These are phyloP conservation scores for Serpula lacrymans DNA, from an alignment of 768 basidiomycete species.

Conservation along the genomic window DNA sequence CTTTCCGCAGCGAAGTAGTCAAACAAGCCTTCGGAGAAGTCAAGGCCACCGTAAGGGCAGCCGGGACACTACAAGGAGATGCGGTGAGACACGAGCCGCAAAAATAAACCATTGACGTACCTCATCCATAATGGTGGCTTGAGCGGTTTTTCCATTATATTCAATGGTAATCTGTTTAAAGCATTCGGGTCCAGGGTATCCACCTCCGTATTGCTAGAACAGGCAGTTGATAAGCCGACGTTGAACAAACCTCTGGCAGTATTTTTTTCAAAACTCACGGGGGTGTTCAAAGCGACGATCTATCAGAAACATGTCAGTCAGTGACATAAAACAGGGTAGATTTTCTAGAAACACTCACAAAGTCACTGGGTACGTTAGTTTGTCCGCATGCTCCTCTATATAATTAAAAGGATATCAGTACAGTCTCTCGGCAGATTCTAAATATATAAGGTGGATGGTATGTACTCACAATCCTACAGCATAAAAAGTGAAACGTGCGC, in stretches of 20 bases:
- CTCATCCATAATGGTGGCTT: slow-evolving; percentile 61
- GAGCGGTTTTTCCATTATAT: slow-evolving; percentile 55
- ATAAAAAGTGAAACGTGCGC: slow-evolving; percentile 53
- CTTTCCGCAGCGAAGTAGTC: slow-evolving; percentile 46
- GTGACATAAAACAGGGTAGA: neutral
- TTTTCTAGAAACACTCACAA: slow-evolving; percentile 31
- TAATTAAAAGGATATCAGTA: slow-evolving; percentile 5
- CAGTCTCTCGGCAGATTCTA: slow-evolving; percentile 3
- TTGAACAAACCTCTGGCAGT: too few species aligned
- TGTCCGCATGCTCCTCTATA: slow-evolving; percentile 56
- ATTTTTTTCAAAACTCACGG: slow-evolving; percentile 32
- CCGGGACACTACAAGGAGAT: slow-evolving; percentile 50
- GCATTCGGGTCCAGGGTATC: slow-evolving; percentile 67
- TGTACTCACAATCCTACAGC: slow-evolving; percentile 49
- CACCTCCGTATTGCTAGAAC: slow-evolving; percentile 48
- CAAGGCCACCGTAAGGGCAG: slow-evolving; percentile 64
- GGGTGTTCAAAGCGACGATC: slow-evolving; percentile 53
- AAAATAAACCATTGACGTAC: slow-evolving; percentile 27
- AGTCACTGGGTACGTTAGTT: slow-evolving; percentile 37
- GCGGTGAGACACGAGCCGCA: slow-evolving; percentile 3
- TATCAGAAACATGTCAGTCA: slow-evolving; percentile 17
- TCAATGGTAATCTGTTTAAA: slow-evolving; percentile 57
- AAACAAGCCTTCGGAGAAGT: slow-evolving; percentile 69
- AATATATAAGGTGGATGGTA: slow-evolving; percentile 7
- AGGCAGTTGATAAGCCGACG: too few species aligned